A percentile compares a stretch with the other conserved stretches of the same genome.
Evolutionary conservation across 257 asterid species (phyloP).

Genomic region (Phtheirospermum japonicum): DNA sequence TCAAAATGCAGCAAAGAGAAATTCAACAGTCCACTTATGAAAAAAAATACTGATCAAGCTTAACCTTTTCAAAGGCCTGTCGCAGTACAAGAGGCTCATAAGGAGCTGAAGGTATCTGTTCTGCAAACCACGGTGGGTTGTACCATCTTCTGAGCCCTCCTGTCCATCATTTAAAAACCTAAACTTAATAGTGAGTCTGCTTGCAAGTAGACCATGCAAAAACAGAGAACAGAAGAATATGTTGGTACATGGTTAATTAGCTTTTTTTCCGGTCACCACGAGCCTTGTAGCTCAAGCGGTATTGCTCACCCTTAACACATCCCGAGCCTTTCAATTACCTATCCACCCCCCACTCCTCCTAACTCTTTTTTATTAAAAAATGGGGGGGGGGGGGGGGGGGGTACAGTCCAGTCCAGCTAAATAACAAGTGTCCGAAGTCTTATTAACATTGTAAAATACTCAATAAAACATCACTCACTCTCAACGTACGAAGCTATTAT

Average conservation of each 20-base stretch:
- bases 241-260: slow-evolving; percentile 13
- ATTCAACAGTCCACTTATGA: slow-evolving; percentile 16
- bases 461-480: not conserved
- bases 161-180: slow-evolving; percentile 35
- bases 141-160: slow-evolving; percentile 93
- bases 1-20: slow-evolving; percentile 15
- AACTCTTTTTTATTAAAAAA: no score
- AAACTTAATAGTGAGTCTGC: slow-evolving; percentile 23
- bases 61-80: slow-evolving; percentile 91
- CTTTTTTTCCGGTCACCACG: slow-evolving; percentile 3
- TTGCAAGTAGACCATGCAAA: slow-evolving; percentile 17
- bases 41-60: slow-evolving; percentile 31
- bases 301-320: not conserved
- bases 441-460: not conserved
- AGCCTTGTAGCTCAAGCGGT: slow-evolving; percentile 3
- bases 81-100: slow-evolving; percentile 76
- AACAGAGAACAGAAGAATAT: slow-evolving; percentile 17
- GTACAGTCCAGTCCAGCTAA: slow-evolving; percentile 1
- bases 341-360: not conserved
- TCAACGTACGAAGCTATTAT: slow-evolving; percentile 12
- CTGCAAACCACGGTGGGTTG: slow-evolving; percentile 90
- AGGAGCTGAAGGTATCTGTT: slow-evolving; percentile 70
- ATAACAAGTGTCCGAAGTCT: not conserved
- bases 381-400: not conserved
- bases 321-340: not conserved